Evolutionary conservation across 441 rosid genomes (phyloP), one percentile per base, ranked within the genome.

Genomic region (Rhodomyrtus psidioides): DNA sequence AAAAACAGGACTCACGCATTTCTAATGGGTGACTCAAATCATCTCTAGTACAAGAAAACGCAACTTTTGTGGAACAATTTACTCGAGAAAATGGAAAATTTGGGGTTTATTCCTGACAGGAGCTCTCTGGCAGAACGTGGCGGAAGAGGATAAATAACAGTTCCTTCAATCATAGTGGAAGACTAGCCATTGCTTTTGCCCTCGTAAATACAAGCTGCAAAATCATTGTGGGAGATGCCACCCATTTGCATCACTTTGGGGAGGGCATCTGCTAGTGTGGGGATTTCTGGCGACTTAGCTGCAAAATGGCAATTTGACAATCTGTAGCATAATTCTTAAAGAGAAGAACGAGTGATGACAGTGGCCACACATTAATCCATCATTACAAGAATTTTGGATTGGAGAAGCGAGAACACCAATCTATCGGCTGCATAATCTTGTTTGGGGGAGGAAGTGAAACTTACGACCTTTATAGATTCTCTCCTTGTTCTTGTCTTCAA

Each of bases 141-240:
- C 74, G 26, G 54, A 87, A 53, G 84, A 21, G 53, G 92, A 90
- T 62, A 21, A 39, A 34, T 39, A 19, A 39, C 79, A 90, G 51
- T 86, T 86, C 62, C 92, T 88, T 44, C 81, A 39, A 76, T 87
- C 91, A 90, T 46, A 91, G 88, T 83, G 93, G 89, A 85, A 90
- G 89, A 86, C 54, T 89, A 83, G 91, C 93, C 44, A 90, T 88
- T 57, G 89, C 91, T 83, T 89, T 89, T 83, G 86, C 90, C 34
- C 89, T 85, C 26, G 82, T 62, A 58, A 88, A 85, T 84, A 79
- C 86, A 27, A 79, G 83, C 85, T 84, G 86, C 54, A 88, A 87
- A 84, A 89, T 91, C 75, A 39, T 81, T 83, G 84, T 88, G 49
- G 88, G 89, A 42, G 91, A 91, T 84, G 65, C 88, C 53, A 86